A percentile compares a stretch with the other conserved stretches of the same genome.
These are phyloP conservation scores for Pseudocercospora musae DNA, from an alignment of 2,329 filamentous ascomycete genomes.

Conservation along the genomic window DNA sequence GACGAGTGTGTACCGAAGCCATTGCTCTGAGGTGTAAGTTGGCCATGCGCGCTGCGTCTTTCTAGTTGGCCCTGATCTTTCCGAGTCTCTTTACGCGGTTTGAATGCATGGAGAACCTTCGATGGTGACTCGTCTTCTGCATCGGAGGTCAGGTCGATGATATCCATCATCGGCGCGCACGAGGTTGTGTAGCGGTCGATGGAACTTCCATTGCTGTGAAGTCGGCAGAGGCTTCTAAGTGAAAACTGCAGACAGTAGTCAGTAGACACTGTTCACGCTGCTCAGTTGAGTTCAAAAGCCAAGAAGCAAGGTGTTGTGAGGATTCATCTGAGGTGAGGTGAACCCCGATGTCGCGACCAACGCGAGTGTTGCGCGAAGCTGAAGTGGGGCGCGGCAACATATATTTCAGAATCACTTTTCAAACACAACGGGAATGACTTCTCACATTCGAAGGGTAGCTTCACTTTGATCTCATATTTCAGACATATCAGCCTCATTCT, in stretches of 20 bases:
- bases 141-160: slow-evolving; percentile 12
- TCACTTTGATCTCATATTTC: neutral
- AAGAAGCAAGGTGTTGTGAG: neutral
- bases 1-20: neutral
- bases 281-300: neutral
- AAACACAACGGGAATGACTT: neutral
- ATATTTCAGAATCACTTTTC: neutral
- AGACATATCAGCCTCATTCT: neutral
- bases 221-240: neutral
- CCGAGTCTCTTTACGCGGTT: neutral
- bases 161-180: slow-evolving; percentile 4
- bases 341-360: neutral
- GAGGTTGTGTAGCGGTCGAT: neutral
- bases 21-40: neutral
- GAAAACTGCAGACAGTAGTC: neutral
- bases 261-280: neutral
- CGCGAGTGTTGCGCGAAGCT: neutral
- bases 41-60: neutral
- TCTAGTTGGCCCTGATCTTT: neutral
- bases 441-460: neutral
- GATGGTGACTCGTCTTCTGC: slow-evolving; percentile 10
- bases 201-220: neutral
- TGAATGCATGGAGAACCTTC: slow-evolving; percentile 8
- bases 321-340: neutral
- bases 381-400: neutral